phyloP scores from a whole-genome alignment of 768 basidiomycete species.

The Saitozyma podzolica region DNA sequence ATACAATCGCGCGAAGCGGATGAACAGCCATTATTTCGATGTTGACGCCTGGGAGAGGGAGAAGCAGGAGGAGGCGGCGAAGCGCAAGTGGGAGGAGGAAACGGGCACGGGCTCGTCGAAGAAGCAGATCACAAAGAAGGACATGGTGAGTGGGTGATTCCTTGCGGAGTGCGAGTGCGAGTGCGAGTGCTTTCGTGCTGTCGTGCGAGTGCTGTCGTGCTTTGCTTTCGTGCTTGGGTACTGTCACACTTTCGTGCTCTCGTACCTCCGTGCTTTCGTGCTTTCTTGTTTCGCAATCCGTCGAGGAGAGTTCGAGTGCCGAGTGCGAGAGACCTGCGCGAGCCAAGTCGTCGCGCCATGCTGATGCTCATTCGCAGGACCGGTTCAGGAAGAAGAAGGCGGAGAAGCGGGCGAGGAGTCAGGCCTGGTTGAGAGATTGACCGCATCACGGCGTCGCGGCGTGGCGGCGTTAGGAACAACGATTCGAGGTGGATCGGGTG shows the following conservation, averaged over 20 bases:
- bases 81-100: conserved; percentile 40
- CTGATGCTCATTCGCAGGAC: conserved; percentile 25
- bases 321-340: neutral
- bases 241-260: too few relatives aligned
- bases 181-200: neutral
- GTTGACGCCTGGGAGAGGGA: conserved; percentile 49
- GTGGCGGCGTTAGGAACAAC: too few relatives aligned
- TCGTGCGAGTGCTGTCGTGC: too few relatives aligned
- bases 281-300: too few relatives aligned
- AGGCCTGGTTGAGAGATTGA: conserved; percentile 49
- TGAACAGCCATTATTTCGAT: conserved; percentile 50
- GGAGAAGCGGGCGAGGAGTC: conserved; percentile 40
- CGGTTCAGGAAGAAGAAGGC: conserved; percentile 47
- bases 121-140: conserved; percentile 47
- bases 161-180: neutral
- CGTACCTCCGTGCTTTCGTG: too few relatives aligned
- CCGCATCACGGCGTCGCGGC: too few relatives aligned
- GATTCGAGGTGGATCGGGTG: too few relatives aligned
- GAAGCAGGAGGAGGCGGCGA: conserved; percentile 35
- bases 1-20: conserved; percentile 45
- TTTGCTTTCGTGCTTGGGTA: too few relatives aligned
- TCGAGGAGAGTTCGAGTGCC: neutral
- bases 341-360: neutral
- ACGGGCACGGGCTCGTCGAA: conserved; percentile 13
- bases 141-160: conserved; percentile 42